Evolutionary conservation across 345 rosid species (phyloP).

Genomic region (Moricandia moricandioides): DNA sequence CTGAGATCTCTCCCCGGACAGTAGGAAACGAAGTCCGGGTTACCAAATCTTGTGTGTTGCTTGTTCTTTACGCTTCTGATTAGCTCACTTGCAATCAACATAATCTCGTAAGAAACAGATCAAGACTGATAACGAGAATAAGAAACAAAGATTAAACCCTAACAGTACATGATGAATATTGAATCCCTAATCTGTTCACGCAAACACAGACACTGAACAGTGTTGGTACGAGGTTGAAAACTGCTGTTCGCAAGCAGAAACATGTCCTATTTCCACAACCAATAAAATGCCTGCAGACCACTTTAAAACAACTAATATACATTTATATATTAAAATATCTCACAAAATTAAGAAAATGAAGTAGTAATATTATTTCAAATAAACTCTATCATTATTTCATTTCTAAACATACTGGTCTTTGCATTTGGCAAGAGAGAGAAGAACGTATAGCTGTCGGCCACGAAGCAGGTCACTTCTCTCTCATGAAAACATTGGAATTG

Average conservation of each 20-base stretch:
- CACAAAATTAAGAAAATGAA: background rate
- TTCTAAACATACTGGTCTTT: too few species aligned
- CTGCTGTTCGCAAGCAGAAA: conserved; percentile 19
- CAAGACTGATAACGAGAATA: too few species aligned
- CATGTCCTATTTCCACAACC: conserved; percentile 25
- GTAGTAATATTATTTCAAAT: background rate
- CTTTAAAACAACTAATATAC: background rate
- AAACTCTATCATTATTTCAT: too few species aligned
- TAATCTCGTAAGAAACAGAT: too few species aligned
- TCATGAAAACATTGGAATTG: conserved; percentile 34
- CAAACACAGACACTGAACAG: conserved; percentile 36
- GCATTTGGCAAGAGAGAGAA: background rate
- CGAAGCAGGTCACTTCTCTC: conserved; percentile 21
- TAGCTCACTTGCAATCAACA: too few species aligned
- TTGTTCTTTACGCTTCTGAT: too few species aligned
- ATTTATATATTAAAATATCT: background rate
- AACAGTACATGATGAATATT: conserved; percentile 37
- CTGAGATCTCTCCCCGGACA: too few species aligned
- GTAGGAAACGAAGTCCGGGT: too few species aligned
- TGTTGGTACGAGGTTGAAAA: conserved; percentile 39
- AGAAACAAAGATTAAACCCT: too few species aligned
- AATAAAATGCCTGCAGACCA: conserved; percentile 30
- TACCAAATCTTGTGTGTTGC: too few species aligned
- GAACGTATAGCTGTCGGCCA: conserved; percentile 35
- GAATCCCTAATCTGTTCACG: conserved; percentile 36